Base-by-base conservation (phyloP, 306 rosid genomes). In the Lathyrus aphaca region DNA sequence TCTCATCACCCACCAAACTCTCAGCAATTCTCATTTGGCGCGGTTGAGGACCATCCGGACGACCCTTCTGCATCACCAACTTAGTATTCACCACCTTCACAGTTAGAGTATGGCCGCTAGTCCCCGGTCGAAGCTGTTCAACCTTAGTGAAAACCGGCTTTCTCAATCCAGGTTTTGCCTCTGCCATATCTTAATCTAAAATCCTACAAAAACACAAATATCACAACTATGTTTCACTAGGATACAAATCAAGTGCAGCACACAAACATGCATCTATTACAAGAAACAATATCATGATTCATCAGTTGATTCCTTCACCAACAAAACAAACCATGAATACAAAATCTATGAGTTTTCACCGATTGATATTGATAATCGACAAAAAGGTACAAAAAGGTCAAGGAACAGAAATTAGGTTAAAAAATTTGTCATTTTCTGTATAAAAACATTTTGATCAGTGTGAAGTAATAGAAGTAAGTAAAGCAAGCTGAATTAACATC, bases 1-100 rank as follows among this genome's bases (percentile, higher is more conserved):
- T 90, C 76, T 94, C 99, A 42, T 94, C 99, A 10, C 97, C 97
- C 8, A 91, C 96, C 82, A 94, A 77, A 79, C 95, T 88, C 74
- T 90, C 99, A 76, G 97, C 95, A 79, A 94, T 86, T 64, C 95
- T 92, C 96, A 86, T 90, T 80, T 94, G 98, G 45, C 98, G 97
- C 46, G 84, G 81, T 68, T 94, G 98, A 74, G 97, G 84, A 50
- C 91, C 98, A 73, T 93, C 97, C 0, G 96, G 82, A 53, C 97
- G 98, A 19, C 96, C 79, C 77, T 86, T 92, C 86, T 89, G 98
- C 84, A 88, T 64, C 54, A 93, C 96, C 96, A 90, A 83, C 85
- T 93, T 93, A 9, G 96, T 81, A 71, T 69, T 86, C 16, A 93
- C 96, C 18, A 90, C 93, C 85, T 88, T 92, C 50, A 74, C 67